Evolutionary conservation across 805 yeast species (phyloP), one percentile per base, ranked within the genome.

Genomic region (Ascoidea asiatica): DNA sequence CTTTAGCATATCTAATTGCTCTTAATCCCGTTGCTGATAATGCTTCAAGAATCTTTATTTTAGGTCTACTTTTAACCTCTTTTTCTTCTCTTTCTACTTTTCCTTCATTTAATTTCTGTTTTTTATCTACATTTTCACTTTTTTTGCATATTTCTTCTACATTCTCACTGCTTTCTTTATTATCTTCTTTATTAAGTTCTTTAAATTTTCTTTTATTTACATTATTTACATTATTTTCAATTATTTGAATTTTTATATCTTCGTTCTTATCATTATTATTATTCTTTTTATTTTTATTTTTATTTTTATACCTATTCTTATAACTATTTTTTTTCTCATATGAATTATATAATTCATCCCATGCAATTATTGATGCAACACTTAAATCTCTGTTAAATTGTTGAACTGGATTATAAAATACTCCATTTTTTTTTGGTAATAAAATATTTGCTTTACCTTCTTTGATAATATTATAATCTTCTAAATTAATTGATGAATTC

Each of bases 341-440:
- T 20, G 52, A 45, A 43, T 59, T 60, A 49, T 76, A 79, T 35
- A 81, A 53, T 45, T 81, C 77, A 38, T 80, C 71, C 90, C 95
- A 92, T 0, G 97, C 95, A 46, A 79, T 73, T 48, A 92, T 89
- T 6, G 86, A 88, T 53, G 81, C 66, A 5, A 86, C 82, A 52
- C 95, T 82, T 42, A 92, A 64, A 58, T 92, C 99, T 54, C 99
- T 73, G 61, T 92, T 92, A 64, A 88, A 92, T 63, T 90, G 97
- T 63, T 92, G 99, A 45, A 92, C 83, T 7, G 95, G 97, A 59
- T 92, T 92, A 63, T 92, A 92, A 58, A 92, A 92, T 8, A 92
- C 98, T 47, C 72, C 70, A 52, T 84, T 88, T 42, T 79, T 79
- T 54, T 84, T 81, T 4, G 95, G 90, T 49, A 82, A 83, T 29